phyloP scores from a whole-genome alignment of 495 filamentous ascomycete genomes.

The Aspergillus biplanus region DNA sequence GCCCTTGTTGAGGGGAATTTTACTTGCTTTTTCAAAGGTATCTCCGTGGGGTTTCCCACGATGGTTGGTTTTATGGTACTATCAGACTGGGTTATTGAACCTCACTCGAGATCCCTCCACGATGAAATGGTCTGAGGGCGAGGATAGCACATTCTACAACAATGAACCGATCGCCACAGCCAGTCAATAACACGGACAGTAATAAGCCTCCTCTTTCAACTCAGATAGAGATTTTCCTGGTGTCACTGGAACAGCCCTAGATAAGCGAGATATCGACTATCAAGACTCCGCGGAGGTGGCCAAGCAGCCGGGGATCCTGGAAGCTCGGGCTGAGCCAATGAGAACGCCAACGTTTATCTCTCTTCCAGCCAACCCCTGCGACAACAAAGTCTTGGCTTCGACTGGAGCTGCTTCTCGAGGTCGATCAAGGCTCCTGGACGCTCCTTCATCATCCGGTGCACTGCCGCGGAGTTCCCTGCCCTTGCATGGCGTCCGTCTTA shows the following conservation, averaged over 20 bases:
- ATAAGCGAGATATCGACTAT: constrained; percentile 17
- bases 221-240: neutral
- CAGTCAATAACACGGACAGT: neutral
- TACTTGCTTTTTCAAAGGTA: neutral
- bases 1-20: neutral
- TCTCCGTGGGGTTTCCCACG: no score
- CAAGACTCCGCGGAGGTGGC: constrained; percentile 19
- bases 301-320: constrained; percentile 6
- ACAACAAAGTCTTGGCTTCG: constrained; percentile 8
- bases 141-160: neutral
- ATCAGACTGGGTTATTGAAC: no score
- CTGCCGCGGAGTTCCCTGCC: constrained; percentile 16
- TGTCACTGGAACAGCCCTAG: constrained; percentile 8
- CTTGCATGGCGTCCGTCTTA: constrained; percentile 10
- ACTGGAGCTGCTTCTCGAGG: neutral
- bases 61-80: no score
- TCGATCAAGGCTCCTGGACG: neutral
- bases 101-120: no score
- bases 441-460: neutral
- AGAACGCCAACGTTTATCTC: constrained; percentile 15
- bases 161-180: neutral
- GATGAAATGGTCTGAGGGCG: no score
- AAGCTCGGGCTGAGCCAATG: constrained; percentile 1
- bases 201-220: neutral
- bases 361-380: neutral